These are phyloP conservation scores for Trypanosomatidae sp. DNA, from an alignment of 208 protist genomes.

Conservation along the genomic window DNA sequence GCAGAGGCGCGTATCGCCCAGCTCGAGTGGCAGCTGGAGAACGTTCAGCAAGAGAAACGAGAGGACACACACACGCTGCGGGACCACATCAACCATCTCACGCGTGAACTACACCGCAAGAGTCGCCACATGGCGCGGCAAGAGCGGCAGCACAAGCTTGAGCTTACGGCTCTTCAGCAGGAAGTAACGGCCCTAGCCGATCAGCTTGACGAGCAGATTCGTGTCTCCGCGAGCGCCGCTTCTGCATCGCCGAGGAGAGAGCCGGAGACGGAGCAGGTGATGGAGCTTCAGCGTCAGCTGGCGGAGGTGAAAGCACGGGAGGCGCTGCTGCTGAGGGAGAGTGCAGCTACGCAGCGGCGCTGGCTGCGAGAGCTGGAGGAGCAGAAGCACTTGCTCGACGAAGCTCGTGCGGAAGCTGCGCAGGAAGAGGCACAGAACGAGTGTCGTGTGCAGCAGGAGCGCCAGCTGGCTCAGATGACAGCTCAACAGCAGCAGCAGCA, in stretches of 20 bases:
- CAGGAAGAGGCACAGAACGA: conserved; percentile 3
- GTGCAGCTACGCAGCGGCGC: conserved; percentile 10
- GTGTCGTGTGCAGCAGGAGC: conserved; percentile 3
- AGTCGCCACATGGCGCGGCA: conserved; percentile 19
- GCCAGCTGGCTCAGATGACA: background rate
- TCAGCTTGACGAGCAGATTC: conserved; percentile 38
- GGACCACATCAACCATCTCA: conserved; percentile 44
- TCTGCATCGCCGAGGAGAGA: background rate
- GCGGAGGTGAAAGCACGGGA: conserved; percentile 11
- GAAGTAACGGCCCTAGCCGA: conserved; percentile 43
- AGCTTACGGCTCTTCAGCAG: conserved; percentile 36
- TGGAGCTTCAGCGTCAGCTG: conserved; percentile 9
- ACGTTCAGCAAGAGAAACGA: conserved; percentile 25
- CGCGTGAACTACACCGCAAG: conserved; percentile 27
- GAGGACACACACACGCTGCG: conserved; percentile 32
- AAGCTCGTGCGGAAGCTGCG: background rate
- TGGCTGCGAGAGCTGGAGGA: conserved; percentile 27
- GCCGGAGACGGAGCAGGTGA: conserved; percentile 3
- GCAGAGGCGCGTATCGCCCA: conserved; percentile 18
- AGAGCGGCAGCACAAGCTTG: conserved; percentile 33
- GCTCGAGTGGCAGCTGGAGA: conserved; percentile 41
- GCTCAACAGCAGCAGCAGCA: conserved; percentile 15
- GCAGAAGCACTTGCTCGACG: conserved; percentile 22
- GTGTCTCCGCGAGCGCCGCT: background rate
- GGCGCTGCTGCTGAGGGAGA: conserved; percentile 7